A percentile compares a stretch with the other conserved stretches of the same genome.
phyloP scores from a whole-genome alignment of 2,329 filamentous ascomycete species.

The Emmonsiellopsis sp. region DNA sequence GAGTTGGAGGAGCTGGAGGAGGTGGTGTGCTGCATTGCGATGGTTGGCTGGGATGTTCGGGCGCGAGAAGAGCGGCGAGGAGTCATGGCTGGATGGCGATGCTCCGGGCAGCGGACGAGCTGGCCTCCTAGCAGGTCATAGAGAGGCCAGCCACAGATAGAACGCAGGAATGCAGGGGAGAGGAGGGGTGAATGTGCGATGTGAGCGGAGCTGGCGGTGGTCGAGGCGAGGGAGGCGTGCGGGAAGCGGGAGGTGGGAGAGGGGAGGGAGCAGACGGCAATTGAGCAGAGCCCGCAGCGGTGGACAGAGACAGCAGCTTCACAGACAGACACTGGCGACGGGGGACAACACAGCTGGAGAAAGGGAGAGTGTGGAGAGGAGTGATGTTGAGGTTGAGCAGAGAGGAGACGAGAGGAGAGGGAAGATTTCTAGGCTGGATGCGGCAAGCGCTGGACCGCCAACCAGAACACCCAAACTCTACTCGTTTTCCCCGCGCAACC shows the following conservation, averaged over 20 bases:
- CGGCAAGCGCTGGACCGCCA: slow-evolving; percentile 4
- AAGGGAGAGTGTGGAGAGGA: slow-evolving; percentile 12
- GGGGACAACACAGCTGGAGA: slow-evolving; percentile 16
- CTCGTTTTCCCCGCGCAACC: slow-evolving; percentile 9
- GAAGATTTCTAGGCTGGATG: slow-evolving; percentile 2
- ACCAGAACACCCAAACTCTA: background rate
- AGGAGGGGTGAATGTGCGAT: slow-evolving; percentile 13
- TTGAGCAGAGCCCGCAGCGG: slow-evolving; percentile 5
- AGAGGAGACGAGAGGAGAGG: slow-evolving; percentile 17
- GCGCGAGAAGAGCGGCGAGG: slow-evolving; percentile 88
- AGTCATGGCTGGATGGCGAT: slow-evolving; percentile 40
- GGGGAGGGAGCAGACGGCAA: slow-evolving; percentile 13
- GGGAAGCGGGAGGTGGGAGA: slow-evolving; percentile 8
- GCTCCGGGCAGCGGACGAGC: slow-evolving; percentile 2
- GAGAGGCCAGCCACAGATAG: slow-evolving; percentile 6
- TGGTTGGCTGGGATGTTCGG: slow-evolving; percentile 59
- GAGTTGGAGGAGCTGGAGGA: slow-evolving; percentile 63
- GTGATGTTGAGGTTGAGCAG: slow-evolving; percentile 22
- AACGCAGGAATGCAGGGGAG: background rate
- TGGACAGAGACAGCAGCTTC: slow-evolving; percentile 23
- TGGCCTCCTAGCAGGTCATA: slow-evolving; percentile 4
- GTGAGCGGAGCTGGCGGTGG: background rate
- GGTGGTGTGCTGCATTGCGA: slow-evolving; percentile 67
- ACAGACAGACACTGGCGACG: slow-evolving; percentile 25
- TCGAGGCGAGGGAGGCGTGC: slow-evolving; percentile 7